These are phyloP conservation scores for Backusella mclennaniae DNA, from an alignment of 192 early-diverging fungal species.

Conservation along the genomic window DNA sequence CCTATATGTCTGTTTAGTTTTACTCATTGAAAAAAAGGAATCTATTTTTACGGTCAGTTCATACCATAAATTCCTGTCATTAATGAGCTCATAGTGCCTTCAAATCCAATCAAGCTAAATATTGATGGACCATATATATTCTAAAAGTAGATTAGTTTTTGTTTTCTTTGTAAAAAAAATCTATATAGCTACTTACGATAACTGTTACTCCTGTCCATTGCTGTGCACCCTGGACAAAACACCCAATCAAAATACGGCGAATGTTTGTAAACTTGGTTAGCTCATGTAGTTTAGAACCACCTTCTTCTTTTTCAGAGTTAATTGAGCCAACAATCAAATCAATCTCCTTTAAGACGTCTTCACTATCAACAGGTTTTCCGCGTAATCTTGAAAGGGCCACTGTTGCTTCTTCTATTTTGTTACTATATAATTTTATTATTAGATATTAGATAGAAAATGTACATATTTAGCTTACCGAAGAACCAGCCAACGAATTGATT, in stretches of 20 bases:
- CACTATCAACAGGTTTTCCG: no score
- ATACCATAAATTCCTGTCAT: conserved; percentile 13
- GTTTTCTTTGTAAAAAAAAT: not conserved
- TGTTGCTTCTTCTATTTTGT: not conserved
- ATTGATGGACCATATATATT: conserved; percentile 2
- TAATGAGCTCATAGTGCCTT: not conserved
- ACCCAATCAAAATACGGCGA: not conserved
- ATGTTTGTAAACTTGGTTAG: not conserved
- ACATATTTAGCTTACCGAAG: not conserved
- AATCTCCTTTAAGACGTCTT: not conserved
- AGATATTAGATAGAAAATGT: not conserved
- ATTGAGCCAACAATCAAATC: not conserved
- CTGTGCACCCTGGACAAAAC: conserved; percentile 5
- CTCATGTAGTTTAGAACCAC: not conserved
- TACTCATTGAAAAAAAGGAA: not conserved
- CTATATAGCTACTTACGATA: not conserved
- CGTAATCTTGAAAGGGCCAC: not conserved
- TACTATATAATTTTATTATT: not conserved
- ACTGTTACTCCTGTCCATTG: conserved; percentile 7
- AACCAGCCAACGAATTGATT: not conserved
- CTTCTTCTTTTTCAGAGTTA: not conserved
- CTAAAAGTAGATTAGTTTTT: not conserved
- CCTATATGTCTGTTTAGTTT: not conserved
- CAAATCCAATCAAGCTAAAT: not conserved
- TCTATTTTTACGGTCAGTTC: not conserved